Percentiles rank a stretch among this genome's conserved stretches.
These are phyloP conservation scores for Nitzschia putrida DNA, from an alignment of 108 stramenopile genomes.

Conservation along the genomic window DNA sequence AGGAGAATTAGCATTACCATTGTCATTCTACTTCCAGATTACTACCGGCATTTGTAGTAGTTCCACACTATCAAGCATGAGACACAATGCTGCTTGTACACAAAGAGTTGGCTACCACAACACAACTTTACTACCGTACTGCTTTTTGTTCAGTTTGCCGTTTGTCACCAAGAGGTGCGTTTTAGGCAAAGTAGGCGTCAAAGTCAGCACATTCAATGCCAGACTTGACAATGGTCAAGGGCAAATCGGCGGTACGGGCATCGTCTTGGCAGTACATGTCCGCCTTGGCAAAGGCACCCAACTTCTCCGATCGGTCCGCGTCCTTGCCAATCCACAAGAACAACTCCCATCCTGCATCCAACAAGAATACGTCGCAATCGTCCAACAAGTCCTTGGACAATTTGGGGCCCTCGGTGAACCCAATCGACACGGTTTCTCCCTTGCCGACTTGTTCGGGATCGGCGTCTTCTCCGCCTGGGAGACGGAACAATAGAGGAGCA, in stretches of 20 bases:
- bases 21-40: too few relatives aligned
- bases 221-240: constrained; percentile 44
- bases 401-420: neutral
- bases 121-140: too few relatives aligned
- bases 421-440: constrained; percentile 27
- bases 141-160: too few relatives aligned
- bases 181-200: constrained; percentile 22
- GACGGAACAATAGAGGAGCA: constrained; percentile 47
- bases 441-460: constrained; percentile 51
- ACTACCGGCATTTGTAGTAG: too few relatives aligned
- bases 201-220: constrained; percentile 21
- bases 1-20: too few relatives aligned
- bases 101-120: too few relatives aligned
- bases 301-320: constrained; percentile 62
- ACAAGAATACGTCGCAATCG: constrained; percentile 66
- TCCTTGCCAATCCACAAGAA: constrained; percentile 82
- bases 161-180: too few relatives aligned
- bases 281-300: constrained; percentile 59
- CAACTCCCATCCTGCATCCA: constrained; percentile 72
- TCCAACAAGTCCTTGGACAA: constrained; percentile 49
- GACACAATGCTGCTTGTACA: too few relatives aligned
- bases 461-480: constrained; percentile 45
- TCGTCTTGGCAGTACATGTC: constrained; percentile 41
- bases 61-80: too few relatives aligned
- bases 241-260: constrained; percentile 35